A percentile compares a stretch with the other conserved stretches of the same genome.
Conservation (phyloP, 2,329 filamentous ascomycete genomes). For the Aspergillus persii region DNA sequence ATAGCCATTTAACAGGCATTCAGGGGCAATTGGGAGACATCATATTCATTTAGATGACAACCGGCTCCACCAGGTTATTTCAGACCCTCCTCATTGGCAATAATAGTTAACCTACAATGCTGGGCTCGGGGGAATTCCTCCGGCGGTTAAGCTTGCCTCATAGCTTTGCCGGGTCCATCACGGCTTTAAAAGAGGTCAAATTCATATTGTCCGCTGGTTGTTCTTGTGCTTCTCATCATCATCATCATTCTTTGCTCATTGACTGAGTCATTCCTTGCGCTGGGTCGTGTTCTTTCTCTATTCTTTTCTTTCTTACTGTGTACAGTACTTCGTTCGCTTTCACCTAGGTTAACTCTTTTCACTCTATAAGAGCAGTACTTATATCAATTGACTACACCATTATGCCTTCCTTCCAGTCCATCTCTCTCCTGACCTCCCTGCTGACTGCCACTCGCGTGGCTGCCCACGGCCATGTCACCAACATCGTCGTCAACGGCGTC, state of each 20-base stretch:
- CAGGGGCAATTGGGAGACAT: not conserved
- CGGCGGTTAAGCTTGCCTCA: not conserved
- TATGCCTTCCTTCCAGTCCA: conserved; percentile 16
- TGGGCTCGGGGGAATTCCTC: not conserved
- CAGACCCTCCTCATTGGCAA: not conserved
- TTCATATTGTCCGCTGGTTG: not conserved
- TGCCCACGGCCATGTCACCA: conserved; percentile 33
- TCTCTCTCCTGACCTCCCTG: conserved; percentile 27
- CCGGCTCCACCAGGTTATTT: not conserved
- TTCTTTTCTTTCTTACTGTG: conserved; percentile 1
- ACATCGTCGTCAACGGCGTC: conserved; percentile 37
- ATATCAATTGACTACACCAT: not conserved
- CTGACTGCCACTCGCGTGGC: conserved; percentile 31
- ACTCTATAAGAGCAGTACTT: not conserved
- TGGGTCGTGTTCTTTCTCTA: conserved; percentile 7
- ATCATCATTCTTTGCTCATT: not conserved
- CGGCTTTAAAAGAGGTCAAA: not conserved
- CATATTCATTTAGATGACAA: not conserved
- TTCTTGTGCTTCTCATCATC: not conserved
- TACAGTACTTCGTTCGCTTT: not conserved
- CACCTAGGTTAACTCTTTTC: not conserved
- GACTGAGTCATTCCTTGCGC: conserved; percentile 7
- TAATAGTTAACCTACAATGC: not conserved
- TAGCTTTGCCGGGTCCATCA: not conserved
- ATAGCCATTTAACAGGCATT: not conserved